Evolutionary conservation across 2,329 filamentous ascomycete species (phyloP), one percentile per base, ranked within the genome.

Genomic region (Paraphoma sp.): DNA sequence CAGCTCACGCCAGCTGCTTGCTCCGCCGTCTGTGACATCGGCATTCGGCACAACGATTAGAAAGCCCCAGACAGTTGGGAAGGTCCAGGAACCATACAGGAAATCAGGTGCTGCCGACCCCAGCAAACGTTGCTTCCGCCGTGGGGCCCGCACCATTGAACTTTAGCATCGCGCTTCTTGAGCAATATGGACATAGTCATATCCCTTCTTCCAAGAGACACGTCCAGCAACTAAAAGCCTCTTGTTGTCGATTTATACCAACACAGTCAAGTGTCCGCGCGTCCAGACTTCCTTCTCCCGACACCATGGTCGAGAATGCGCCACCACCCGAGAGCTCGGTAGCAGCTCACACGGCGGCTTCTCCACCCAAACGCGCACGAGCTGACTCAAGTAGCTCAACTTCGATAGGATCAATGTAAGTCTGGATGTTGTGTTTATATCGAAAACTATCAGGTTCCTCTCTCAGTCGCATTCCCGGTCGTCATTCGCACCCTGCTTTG

Each of bases 291-390:
- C 59, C 59, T 53, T 63, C 61, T 65, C 72, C 72, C 72, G 70
- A 60, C 54, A 62, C 72, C 72, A 76, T 75, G 73, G 72, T 73
- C 48, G 62, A 67, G 71, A 68, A 59, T 61, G 70, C 67, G 73
- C 72, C 73, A 74, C 71, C 59, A 71, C 71, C 73, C 73, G 72
- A 70, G 59, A 64, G 65, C 60, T 60, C 60, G 72, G 73, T 65
- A 65, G 67, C 62, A 64, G 64, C 71, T 74, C 68, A 68, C 67
- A 75, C 69, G 65, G 33, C 33, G 33, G 64, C 62, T 64, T 63
- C 66, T 67, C 66, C 63, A 64, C 65, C 66, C 61, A 75, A 74
- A 67, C 73, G 72, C 52, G 56, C 57, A 41, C 67, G 72, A 61
- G 58, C 69, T 60, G 62, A 69, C 60, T 75, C 73, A 57, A 67